Base-by-base conservation (phyloP, 1,139 yeast genomes). In the Scheffersomyces quercinus region DNA sequence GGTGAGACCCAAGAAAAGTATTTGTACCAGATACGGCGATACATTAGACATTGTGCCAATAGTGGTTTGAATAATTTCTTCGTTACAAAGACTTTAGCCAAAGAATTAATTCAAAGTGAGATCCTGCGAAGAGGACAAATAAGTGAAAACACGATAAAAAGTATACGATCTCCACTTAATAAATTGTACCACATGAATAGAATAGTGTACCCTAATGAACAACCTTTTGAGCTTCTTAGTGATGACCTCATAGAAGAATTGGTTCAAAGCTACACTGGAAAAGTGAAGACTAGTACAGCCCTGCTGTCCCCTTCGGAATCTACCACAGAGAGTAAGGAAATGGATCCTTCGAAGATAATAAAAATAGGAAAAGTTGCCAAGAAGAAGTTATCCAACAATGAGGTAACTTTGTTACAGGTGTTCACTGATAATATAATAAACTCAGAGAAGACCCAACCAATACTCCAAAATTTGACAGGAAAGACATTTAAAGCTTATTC, bases 21-120 rank as follows among this genome's bases (percentile, higher is more conserved):
- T 33, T 32, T 41, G n/a, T 41, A 41, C 37, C 44, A 41, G 26
- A 41, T 41, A 14, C 12, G 44, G 20, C 35, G 44, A 20, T 41
- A 41, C 13, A 41, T 41, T n/a, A 37, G 44, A 9, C 41, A 38
- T 28, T 41, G 44, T 26, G 38, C 44, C 3, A 37, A 33, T 26
- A 16, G 24, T 20, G 41, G 38, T 10, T 28, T 37, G 12, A 16
- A 33, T 13, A 38, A 41, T 24, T 41, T 41, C 28, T 41, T 24
- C 9, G 44, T 41, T 8, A 41, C 41, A 11, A 41, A 41, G 29
- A 36, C 33, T 29, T 34, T 41, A 38, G 35, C 41, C 26, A 29
- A 32, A 12, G 44, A 38, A 28, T 30, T 41, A 26, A 41, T 41
- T 28, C 35, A 38, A 13, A 30, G 24, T 9, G 44, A 41, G 26